Conservation (phyloP, 371 early-diverging fungal genomes). For the Mycotypha africana region DNA sequence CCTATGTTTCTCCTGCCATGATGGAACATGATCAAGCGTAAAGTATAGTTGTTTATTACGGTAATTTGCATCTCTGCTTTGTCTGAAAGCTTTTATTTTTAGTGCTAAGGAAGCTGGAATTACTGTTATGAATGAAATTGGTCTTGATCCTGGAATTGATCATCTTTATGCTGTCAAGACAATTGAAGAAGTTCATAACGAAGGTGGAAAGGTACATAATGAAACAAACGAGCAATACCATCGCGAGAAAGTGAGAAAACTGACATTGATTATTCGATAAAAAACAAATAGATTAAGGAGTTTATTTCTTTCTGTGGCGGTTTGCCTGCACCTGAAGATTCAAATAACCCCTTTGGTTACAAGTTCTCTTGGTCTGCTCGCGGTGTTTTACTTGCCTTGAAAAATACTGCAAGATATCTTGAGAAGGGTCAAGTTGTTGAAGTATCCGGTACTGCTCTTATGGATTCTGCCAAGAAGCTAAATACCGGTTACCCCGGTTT, state of each 20-base stretch:
- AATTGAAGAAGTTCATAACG: conserved; percentile 81
- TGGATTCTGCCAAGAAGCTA: conserved; percentile 85
- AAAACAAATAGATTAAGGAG: conserved; percentile 48
- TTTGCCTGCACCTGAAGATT: conserved; percentile 96
- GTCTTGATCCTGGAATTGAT: conserved; percentile 94
- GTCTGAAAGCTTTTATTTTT: neutral
- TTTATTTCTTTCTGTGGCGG: conserved; percentile 98
- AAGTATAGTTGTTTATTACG: conserved; percentile 5
- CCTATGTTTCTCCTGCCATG: conserved; percentile 89
- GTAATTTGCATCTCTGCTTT: neutral
- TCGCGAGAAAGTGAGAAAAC: neutral
- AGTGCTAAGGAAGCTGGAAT: conserved; percentile 78
- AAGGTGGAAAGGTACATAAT: conserved; percentile 81
- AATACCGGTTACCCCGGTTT: conserved; percentile 86
- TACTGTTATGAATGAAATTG: conserved; percentile 89
- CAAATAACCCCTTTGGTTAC: conserved; percentile 97
- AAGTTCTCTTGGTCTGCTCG: conserved; percentile 98
- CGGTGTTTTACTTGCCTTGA: conserved; percentile 91
- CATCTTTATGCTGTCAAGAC: conserved; percentile 85
- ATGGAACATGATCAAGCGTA: conserved; percentile 74
- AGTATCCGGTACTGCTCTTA: conserved; percentile 81
- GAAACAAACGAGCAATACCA: too few relatives aligned
- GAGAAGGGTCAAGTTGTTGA: conserved; percentile 90
- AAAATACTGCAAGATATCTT: conserved; percentile 88
- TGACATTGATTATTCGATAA: too few relatives aligned